A percentile compares a stretch with the other conserved stretches of the same genome.
Evolutionary conservation across 768 basidiomycete species (phyloP).

Genomic region (Filobasidium floriforme): DNA sequence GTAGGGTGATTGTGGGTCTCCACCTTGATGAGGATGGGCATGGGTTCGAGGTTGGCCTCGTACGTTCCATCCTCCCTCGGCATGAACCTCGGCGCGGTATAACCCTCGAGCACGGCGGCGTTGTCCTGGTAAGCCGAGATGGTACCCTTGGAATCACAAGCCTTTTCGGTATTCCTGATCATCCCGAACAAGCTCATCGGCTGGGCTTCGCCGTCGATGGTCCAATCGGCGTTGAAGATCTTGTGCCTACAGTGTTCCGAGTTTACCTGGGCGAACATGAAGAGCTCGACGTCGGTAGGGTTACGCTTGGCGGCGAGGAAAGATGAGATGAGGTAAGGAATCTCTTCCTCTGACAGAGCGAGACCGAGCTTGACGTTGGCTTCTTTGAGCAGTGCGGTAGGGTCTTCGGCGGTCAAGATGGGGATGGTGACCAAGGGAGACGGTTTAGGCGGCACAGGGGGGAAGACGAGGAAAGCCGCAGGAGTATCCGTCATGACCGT

Average conservation of each 20-base stretch:
- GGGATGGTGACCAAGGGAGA: slow-evolving; percentile 65
- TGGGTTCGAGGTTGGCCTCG: slow-evolving; percentile 56
- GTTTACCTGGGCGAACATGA: slow-evolving; percentile 99
- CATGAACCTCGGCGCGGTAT: slow-evolving; percentile 65
- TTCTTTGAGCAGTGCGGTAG: slow-evolving; percentile 58
- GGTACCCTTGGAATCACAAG: slow-evolving; percentile 61
- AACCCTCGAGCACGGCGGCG: slow-evolving; percentile 84
- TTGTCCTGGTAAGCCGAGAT: slow-evolving; percentile 98
- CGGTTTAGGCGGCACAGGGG: slow-evolving; percentile 53
- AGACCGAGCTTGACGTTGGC: slow-evolving; percentile 84
- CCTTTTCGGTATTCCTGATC: slow-evolving; percentile 89
- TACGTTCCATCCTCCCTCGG: slow-evolving; percentile 52
- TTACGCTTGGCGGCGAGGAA: slow-evolving; percentile 76
- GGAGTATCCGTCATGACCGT: slow-evolving; percentile 58
- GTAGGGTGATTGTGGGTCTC: slow-evolving; percentile 99
- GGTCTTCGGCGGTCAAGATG: slow-evolving; percentile 51
- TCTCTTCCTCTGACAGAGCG: slow-evolving; percentile 80
- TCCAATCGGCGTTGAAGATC: slow-evolving; percentile 98
- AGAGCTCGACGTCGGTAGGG: slow-evolving; percentile 94
- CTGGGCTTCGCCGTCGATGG: slow-evolving; percentile 61
- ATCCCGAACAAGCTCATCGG: slow-evolving; percentile 82
- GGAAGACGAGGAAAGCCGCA: slow-evolving; percentile 50
- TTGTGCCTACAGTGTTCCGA: slow-evolving; percentile 99
- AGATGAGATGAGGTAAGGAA: slow-evolving; percentile 81
- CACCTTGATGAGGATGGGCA: slow-evolving; percentile 90